Conservation (phyloP, 2,329 filamentous ascomycete species). For the Fusarium sp. region DNA sequence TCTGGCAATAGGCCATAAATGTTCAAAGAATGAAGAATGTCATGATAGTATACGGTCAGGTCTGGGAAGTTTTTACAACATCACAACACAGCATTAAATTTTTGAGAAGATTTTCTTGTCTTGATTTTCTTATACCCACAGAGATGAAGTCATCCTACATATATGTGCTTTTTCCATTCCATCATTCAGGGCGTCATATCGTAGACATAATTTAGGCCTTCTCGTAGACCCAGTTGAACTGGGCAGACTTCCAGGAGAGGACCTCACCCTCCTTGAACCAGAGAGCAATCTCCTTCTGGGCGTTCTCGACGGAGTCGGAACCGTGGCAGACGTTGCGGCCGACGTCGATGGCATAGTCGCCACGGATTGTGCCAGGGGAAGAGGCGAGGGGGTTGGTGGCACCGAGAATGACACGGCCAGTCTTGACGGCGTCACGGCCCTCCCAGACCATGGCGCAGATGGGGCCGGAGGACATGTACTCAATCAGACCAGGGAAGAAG, state of each 20-base stretch:
- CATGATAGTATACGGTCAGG: no score
- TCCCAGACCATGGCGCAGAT: slow-evolving; percentile 99
- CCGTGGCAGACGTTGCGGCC: slow-evolving; percentile 99
- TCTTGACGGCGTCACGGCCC: slow-evolving; percentile 98
- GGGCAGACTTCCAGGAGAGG: slow-evolving; percentile 82
- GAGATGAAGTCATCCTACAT: slow-evolving; percentile 39
- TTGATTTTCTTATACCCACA: slow-evolving; percentile 38
- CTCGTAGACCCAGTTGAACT: slow-evolving; percentile 98
- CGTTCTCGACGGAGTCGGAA: slow-evolving; percentile 97
- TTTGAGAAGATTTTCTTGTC: slow-evolving; percentile 39
- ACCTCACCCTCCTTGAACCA: slow-evolving; percentile 96
- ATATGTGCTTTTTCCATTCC: slow-evolving; percentile 39
- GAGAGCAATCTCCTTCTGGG: slow-evolving; percentile 99
- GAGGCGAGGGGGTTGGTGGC: slow-evolving; percentile 98
- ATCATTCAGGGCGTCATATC: slow-evolving; percentile 36
- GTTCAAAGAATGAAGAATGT: no score
- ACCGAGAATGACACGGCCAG: slow-evolving; percentile 93
- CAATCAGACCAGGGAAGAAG: slow-evolving; percentile 94
- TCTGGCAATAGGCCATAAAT: background rate
- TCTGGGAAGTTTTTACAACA: background rate
- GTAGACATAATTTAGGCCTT: slow-evolving; percentile 63
- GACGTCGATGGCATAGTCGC: slow-evolving; percentile 80
- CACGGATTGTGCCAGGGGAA: slow-evolving; percentile 96
- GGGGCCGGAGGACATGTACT: slow-evolving; percentile 97
- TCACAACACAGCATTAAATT: background rate